Evolutionary conservation across 2,329 filamentous ascomycete species (phyloP).

Genomic region (Mariannaea sp.): DNA sequence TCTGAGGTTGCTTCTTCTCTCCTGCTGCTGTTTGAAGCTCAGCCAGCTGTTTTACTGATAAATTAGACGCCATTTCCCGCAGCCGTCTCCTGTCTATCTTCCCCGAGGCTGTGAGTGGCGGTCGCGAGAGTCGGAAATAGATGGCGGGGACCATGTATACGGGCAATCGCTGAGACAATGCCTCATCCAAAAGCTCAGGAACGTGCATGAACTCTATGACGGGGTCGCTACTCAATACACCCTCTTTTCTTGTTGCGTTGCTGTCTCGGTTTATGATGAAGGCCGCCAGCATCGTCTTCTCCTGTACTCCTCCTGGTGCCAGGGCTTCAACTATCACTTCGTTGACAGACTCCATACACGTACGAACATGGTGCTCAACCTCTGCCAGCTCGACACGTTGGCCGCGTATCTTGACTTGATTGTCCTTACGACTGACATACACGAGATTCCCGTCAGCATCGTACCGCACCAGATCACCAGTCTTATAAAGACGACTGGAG

Average conservation of each 20-base stretch:
- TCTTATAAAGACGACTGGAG: conserved; percentile 45
- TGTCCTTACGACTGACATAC: conserved; percentile 57
- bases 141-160: not conserved
- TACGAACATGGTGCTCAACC: conserved; percentile 24
- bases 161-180: not conserved
- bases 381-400: conserved; percentile 54
- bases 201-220: too few species aligned
- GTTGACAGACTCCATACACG: too few species aligned
- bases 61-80: not conserved
- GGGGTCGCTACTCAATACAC: too few species aligned
- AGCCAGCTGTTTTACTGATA: not conserved
- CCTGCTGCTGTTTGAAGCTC: not conserved
- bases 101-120: not conserved
- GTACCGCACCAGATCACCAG: conserved; percentile 51
- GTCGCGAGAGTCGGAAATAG: not conserved
- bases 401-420: conserved; percentile 61
- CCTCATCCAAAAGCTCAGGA: too few species aligned
- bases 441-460: conserved; percentile 45
- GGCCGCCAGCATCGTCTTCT: too few species aligned
- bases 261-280: too few species aligned
- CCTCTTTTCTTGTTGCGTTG: too few species aligned
- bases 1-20: conserved; percentile 4
- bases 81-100: not conserved
- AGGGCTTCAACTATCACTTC: too few species aligned
- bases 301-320: too few species aligned